Percentiles rank a stretch among this genome's conserved stretches.
Evolutionary conservation across 345 rosid genomes (phyloP).

Genomic region (Eutrema yunnanense): DNA sequence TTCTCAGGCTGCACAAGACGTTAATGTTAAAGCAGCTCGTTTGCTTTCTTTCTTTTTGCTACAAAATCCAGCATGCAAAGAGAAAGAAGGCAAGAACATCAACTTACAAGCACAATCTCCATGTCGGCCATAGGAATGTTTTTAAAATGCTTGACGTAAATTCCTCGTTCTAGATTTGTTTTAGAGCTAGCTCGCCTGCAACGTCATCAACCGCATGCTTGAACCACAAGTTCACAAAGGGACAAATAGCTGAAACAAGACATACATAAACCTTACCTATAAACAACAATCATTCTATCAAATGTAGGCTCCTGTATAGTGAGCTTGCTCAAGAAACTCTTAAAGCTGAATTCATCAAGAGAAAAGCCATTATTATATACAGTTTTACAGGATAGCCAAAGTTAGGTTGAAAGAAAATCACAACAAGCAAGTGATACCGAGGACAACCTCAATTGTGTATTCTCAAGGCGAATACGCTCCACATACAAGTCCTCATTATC

Average conservation of each 20-base stretch:
- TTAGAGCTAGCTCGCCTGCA: conserved; percentile 65
- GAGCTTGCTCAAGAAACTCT: conserved; percentile 61
- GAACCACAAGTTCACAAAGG: conserved; percentile 1
- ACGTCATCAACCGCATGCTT: conserved; percentile 15
- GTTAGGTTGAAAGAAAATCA: conserved; percentile 2
- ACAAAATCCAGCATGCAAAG: background rate
- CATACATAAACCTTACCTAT: conserved; percentile 50
- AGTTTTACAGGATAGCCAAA: background rate
- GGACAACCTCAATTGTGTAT: conserved; percentile 62
- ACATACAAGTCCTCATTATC: conserved; percentile 50
- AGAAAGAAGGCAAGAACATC: conserved; percentile 20
- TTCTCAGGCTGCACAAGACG: conserved; percentile 78
- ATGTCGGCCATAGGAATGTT: conserved; percentile 98
- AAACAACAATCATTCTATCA: conserved; percentile 90
- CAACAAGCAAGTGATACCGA: background rate
- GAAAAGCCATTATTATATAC: background rate
- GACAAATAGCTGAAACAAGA: conserved; percentile 12
- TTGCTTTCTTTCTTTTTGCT: background rate
- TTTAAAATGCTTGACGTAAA: conserved; percentile 90
- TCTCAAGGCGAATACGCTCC: conserved; percentile 83
- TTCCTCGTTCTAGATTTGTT: conserved; percentile 53
- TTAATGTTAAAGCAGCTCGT: background rate
- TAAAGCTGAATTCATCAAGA: conserved; percentile 40
- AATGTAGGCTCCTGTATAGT: conserved; percentile 90
- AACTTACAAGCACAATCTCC: conserved; percentile 96